Evolutionary conservation across 768 basidiomycete species (phyloP), one percentile per base, ranked within the genome.

Genomic region (Lentinula edodes): DNA sequence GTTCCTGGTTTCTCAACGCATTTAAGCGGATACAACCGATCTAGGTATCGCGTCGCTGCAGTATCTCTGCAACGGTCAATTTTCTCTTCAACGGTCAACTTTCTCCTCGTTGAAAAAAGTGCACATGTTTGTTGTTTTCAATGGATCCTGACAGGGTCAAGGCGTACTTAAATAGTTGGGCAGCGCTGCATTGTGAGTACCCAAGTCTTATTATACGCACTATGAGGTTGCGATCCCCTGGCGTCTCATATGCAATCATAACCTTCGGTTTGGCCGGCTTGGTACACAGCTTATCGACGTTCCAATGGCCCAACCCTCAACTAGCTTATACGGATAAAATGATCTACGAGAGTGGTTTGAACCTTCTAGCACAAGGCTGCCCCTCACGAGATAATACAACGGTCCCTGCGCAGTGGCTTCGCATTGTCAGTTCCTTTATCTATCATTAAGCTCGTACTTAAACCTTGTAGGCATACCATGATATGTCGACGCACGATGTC

Each of bases 401-500:
- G 63, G 71, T 77, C 52, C 70, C 73, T 32, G 77, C 76, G 8
- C 74, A 77, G 66, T 78, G 76, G 77, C 62, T 78, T 20, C 75
- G 76, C 10, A 70, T 77, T 52, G 77, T 77, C 52, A 15, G 75
- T 63, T 45, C 41, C 34, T 3, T 57, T 6, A 10, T 54, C 18
- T 43, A 23, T 39, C 5, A 9, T 18, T 15, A 16, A 60, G 50
- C 18, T n/a, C 6, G 58, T 36, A 35, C 53, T 18, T 58, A 54
- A 54, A 34, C 10, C 78, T 76, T 80, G 20, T 15, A 56, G 55
- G 55, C 55, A 35, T 83, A 80, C 64, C 81, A 83, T 66, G 81
- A 83, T 67, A 76, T 78, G 72, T 74, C 80, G 23, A 79, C 81
- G 6, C 73, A 80, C 55, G 75, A 82, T 64, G 70, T 71, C 28